Conservation (phyloP, 305 asterid species). For the Fraxinus greggii region DNA sequence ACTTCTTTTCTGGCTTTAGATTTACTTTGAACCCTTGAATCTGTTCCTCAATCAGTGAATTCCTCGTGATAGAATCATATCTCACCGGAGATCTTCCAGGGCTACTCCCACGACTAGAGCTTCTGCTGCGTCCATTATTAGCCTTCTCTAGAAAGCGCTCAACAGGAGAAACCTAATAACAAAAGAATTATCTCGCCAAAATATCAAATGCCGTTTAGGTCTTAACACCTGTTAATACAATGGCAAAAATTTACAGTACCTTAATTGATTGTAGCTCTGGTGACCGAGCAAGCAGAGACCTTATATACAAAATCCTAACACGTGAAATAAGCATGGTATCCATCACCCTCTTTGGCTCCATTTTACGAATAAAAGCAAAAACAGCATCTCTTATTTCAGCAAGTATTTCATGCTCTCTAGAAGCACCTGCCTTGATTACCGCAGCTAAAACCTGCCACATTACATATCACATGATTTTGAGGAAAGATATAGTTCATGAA, state of each 20-base stretch:
- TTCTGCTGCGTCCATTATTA: slow-evolving; percentile 84
- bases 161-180: slow-evolving; percentile 77
- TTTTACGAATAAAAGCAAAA: slow-evolving; percentile 88
- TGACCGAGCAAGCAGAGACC: slow-evolving; percentile 96
- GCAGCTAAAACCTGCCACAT: slow-evolving; percentile 91
- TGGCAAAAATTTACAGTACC: slow-evolving; percentile 48
- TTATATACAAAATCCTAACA: slow-evolving; percentile 94
- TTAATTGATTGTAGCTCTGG: slow-evolving; percentile 98
- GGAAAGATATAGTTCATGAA: slow-evolving; percentile 11
- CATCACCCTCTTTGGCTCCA: slow-evolving; percentile 98
- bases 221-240: background rate
- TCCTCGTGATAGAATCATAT: slow-evolving; percentile 63
- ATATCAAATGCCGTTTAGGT: background rate
- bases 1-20: slow-evolving; percentile 90
- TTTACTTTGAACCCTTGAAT: slow-evolving; percentile 89
- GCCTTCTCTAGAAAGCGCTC: slow-evolving; percentile 94
- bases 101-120: slow-evolving; percentile 95
- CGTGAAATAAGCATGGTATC: slow-evolving; percentile 99
- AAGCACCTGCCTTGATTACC: slow-evolving; percentile 99
- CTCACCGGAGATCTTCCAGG: slow-evolving; percentile 94
- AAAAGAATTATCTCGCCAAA: slow-evolving; percentile 17
- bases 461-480: slow-evolving; percentile 27
- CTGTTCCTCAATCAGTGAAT: slow-evolving; percentile 71
- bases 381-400: slow-evolving; percentile 99
- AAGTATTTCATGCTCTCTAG: slow-evolving; percentile 98